Evolutionary conservation across 2,329 filamentous ascomycete species (phyloP), one percentile per base, ranked within the genome.

Genomic region (Pseudocercospora pini-densiflorae): DNA sequence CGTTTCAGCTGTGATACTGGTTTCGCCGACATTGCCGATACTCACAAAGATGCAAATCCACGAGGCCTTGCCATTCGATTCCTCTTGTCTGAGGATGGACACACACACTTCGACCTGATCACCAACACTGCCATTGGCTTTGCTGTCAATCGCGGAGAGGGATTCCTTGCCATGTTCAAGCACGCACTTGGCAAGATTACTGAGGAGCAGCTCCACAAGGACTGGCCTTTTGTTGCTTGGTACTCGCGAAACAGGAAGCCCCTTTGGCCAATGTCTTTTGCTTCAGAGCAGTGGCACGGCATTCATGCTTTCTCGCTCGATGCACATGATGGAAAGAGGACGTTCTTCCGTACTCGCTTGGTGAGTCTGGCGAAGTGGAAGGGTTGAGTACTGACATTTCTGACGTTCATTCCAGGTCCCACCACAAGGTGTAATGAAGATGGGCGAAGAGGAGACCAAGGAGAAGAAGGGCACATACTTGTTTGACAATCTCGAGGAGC

Each of bases 1-100:
- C 68, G 69, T 23, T 71, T 64, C 66, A 68, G 65, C 57, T 65
- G 63, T 43, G 63, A 65, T 36, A 71, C 69, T 16, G 69, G 69
- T 5, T 64, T 65, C 49, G 54, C 66, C 8, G 59, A 67, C 45
- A 62, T 71, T 36, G 59, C 64, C 12, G 69, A 71, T 62, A 70
- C 57, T 19, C 65, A 66, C 53, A 59, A 63, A 16, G 67, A 64
- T 24, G 58, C 49, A 63, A 64, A 64, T 54, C 63, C 69, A 10
- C 51, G 66, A 27, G 63, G 66, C 19, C 53, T 57, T 57, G 66
- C 59, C 19, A 59, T 70, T 33, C 60, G 66, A 19, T 70, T 66
- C 47, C 19, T 70, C 36, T 64, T 70, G 7, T 62, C 59, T 33
- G 68, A 70, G 27, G 66, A 68, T 61, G 68, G 66, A 12, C 68